A percentile compares a stretch with the other conserved stretches of the same genome.
phyloP scores from a whole-genome alignment of 2,329 filamentous ascomycete species.

The Ceratocystis diversiconidia region DNA sequence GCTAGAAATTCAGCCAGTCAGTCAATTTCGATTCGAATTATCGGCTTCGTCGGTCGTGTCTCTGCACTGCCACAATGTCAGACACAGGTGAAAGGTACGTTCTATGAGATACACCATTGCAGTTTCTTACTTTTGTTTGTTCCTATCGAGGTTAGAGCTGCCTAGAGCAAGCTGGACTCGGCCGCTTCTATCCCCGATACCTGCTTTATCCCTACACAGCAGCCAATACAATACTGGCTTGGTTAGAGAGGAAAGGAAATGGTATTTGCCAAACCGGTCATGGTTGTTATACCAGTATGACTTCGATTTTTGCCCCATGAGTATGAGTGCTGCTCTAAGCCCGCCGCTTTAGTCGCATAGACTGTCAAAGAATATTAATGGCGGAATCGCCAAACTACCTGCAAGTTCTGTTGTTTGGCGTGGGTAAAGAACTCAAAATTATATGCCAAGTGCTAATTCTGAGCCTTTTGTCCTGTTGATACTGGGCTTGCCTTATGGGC shows the following conservation, averaged over 20 bases:
- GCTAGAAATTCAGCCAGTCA: background rate
- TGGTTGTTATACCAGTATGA: too few species aligned
- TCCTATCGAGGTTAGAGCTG: background rate
- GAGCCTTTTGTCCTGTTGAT: background rate
- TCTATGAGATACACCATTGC: background rate
- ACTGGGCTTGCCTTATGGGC: background rate
- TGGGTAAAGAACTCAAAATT: background rate
- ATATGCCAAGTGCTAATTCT: background rate
- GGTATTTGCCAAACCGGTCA: too few species aligned
- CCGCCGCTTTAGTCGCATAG: too few species aligned
- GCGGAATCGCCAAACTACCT: background rate
- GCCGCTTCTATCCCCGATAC: background rate
- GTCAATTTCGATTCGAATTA: background rate
- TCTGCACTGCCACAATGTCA: constrained; percentile 24
- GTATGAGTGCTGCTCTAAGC: too few species aligned
- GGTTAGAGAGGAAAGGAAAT: too few species aligned
- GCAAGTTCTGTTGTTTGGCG: background rate
- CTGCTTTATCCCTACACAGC: background rate
- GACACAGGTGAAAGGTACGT: constrained; percentile 27
- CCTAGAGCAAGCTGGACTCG: background rate
- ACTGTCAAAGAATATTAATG: background rate
- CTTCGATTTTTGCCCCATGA: too few species aligned
- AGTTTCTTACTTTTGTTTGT: background rate
- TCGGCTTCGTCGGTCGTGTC: constrained; percentile 2
- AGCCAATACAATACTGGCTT: too few species aligned